Evolutionary conservation across 306 rosid genomes (phyloP), one percentile per base, ranked within the genome.

Genomic region (Canavalia ensiformis): DNA sequence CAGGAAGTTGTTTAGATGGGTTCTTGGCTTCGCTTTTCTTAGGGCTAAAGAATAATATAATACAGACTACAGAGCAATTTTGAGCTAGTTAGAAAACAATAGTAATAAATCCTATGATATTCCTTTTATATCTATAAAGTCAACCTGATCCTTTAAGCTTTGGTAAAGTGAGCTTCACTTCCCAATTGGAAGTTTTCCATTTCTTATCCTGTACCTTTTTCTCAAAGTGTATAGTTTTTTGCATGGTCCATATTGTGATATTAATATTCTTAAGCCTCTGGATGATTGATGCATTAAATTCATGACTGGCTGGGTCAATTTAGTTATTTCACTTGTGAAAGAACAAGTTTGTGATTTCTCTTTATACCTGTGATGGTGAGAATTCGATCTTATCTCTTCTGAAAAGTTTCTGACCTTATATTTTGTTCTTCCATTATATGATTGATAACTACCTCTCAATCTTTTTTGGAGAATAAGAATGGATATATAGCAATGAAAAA

Each of bases 331-430:
- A 7, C 28, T 64, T 29, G 60, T 11, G 28, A 30, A 62, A n/a
- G 74, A 49, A 46, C 4, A 63, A 5, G 34, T 31, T 68, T 79
- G 69, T 68, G 83, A 34, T 79, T 57, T n/a, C 47, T 31, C 52
- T 54, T 60, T 80, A 28, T 52, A 54, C 4, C 55, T 68, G 56
- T 31, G 6, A 13, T 8, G 18, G 18, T 10, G n/a, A 72, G 39
- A 73, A 45, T 52, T 73, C 28, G 41, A 42, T 73, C 58, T 51
- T 45, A 39, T 71, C 62, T 6, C 56, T 29, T 51, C 54, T 8
- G 63, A 47, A 46, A 49, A 46, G 33, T 83, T 45, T 30, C 7
- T 18, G 49, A 46, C 13, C 0, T 7, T 74, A 59, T 67, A 25
- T 55, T 63, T 29, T 2, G 47, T 29, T 45, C 8, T 44, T 25